phyloP scores from a whole-genome alignment of 768 basidiomycete species.

The Xerocomus brunneocitrinus region DNA sequence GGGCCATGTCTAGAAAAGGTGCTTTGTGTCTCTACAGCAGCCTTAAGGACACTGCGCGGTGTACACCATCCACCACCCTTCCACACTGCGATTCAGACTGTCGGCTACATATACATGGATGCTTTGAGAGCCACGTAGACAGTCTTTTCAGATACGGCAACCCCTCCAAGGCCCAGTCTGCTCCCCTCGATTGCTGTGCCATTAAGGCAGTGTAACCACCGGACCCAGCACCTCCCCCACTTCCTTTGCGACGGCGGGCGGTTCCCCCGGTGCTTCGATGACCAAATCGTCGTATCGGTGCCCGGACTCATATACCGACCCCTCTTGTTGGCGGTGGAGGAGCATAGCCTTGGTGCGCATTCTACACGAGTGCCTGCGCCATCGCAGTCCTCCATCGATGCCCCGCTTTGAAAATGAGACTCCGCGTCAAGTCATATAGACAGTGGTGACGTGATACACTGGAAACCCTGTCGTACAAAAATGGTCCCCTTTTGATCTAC shows the following conservation, averaged over 20 bases:
- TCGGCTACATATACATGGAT: neutral
- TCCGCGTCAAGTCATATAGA: slow-evolving; percentile 2
- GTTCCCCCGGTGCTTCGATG: neutral
- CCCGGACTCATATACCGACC: neutral
- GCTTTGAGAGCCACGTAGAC: slow-evolving; percentile 2
- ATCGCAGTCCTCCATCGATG: slow-evolving; percentile 1
- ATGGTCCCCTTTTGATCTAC: slow-evolving; percentile 12
- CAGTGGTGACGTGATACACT: slow-evolving; percentile 25
- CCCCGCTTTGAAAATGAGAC: slow-evolving; percentile 3
- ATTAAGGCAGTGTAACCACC: slow-evolving; percentile 19
- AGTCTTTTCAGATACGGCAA: neutral
- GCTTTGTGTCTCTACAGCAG: slow-evolving; percentile 18
- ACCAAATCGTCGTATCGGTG: neutral
- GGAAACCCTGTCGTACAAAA: slow-evolving; percentile 23
- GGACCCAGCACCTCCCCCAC: slow-evolving; percentile 16
- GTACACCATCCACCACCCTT: neutral
- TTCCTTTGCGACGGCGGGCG: neutral
- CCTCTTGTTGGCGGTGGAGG: slow-evolving; percentile 13
- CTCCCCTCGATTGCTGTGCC: slow-evolving; percentile 18
- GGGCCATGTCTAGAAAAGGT: slow-evolving; percentile 17
- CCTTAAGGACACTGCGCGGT: neutral
- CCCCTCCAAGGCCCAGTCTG: neutral
- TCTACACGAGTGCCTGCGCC: slow-evolving; percentile 9
- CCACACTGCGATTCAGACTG: neutral
- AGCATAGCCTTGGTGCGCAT: slow-evolving; percentile 19